Evolutionary conservation across 1,139 yeast species (phyloP).

Genomic region (Debaryomyces fabryi): DNA sequence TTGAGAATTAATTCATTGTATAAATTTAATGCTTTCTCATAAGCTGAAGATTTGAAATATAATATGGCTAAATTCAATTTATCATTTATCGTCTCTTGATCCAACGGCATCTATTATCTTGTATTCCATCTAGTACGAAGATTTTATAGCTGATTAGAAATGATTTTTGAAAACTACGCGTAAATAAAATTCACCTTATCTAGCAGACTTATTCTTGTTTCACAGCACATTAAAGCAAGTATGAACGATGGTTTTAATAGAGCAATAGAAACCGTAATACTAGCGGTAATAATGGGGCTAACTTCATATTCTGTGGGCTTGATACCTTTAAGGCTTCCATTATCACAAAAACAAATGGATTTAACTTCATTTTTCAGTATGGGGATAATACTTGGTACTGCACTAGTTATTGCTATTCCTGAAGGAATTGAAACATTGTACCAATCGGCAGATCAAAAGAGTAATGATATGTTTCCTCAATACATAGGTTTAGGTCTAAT

Average conservation of each 20-base stretch:
- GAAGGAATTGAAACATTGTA: conserved; percentile 63
- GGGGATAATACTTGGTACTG: conserved; percentile 67
- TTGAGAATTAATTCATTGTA: conserved; percentile 24
- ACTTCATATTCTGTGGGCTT: conserved; percentile 37
- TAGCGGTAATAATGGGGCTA: conserved; percentile 28
- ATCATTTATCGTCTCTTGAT: conserved; percentile 27
- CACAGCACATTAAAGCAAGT: background rate
- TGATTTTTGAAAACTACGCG: conserved; percentile 2
- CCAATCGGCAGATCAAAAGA: conserved; percentile 24
- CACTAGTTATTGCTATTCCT: conserved; percentile 67
- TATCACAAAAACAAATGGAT: conserved; percentile 21
- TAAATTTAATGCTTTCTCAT: conserved; percentile 28
- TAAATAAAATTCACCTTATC: background rate
- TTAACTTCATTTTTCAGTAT: conserved; percentile 52
- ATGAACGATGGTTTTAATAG: conserved; percentile 1
- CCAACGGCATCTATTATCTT: conserved; percentile 6
- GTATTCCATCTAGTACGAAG: background rate
- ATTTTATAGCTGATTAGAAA: background rate
- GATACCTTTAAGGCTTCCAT: conserved; percentile 28
- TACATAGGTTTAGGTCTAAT: conserved; percentile 38
- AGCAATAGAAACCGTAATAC: background rate
- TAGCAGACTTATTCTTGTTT: background rate
- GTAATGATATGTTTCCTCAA: conserved; percentile 19
- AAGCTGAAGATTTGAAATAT: conserved; percentile 35
- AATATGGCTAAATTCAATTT: conserved; percentile 35